Conservation (phyloP, 768 basidiomycete species). For the Chlorophyllum brunneum region DNA sequence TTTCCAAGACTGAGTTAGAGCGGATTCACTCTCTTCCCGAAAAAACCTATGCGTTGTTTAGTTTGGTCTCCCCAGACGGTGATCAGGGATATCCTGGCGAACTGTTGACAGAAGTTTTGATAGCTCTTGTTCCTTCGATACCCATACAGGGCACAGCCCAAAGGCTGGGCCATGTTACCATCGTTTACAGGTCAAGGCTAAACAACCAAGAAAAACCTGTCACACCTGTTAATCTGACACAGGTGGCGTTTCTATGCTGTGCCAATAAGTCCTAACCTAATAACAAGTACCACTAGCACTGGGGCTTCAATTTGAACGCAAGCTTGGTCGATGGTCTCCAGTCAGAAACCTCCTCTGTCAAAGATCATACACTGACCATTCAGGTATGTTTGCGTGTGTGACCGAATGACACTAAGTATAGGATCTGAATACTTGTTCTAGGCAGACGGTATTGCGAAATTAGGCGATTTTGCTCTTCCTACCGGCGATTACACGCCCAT, state of each 20-base stretch:
- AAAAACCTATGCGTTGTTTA: conserved; percentile 48
- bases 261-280: conserved; percentile 1
- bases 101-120: conserved; percentile 53
- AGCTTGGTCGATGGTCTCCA: conserved; percentile 41
- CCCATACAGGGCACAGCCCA: conserved; percentile 16
- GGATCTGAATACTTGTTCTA: conserved; percentile 19
- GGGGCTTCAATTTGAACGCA: conserved; percentile 80
- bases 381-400: conserved; percentile 24
- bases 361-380: conserved; percentile 43
- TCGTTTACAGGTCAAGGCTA: conserved; percentile 71
- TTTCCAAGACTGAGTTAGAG: conserved; percentile 48
- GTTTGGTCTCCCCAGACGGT: conserved; percentile 53
- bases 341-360: conserved; percentile 41
- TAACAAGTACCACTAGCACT: conserved; percentile 44
- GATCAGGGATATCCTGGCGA: conserved; percentile 71
- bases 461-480: conserved; percentile 45
- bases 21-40: conserved; percentile 33
- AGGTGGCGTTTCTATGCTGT: conserved; percentile 36
- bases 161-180: conserved; percentile 56
- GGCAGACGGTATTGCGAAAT: conserved; percentile 53
- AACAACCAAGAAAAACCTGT: conserved; percentile 43
- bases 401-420: background rate
- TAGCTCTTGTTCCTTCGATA: conserved; percentile 41
- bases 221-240: conserved; percentile 74
- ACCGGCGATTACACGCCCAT: conserved; percentile 49